Evolutionary conservation across 805 yeast species (phyloP), one percentile per base, ranked within the genome.

Genomic region (Suhomyces sp.): DNA sequence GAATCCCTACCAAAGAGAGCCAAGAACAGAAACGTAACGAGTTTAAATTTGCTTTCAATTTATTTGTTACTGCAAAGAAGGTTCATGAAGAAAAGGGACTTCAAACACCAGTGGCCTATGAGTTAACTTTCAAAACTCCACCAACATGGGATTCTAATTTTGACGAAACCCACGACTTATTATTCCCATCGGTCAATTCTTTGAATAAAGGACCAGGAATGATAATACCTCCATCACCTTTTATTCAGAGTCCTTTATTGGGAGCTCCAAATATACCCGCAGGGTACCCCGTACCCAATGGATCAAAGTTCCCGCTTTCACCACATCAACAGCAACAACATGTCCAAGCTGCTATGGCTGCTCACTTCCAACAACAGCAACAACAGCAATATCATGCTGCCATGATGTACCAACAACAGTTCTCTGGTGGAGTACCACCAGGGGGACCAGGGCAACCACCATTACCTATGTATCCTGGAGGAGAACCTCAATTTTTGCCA

Each of bases 141-240:
- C 95, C 95, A 33, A 81, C 90, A 0, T 85, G 95, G 95, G 68
- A 70, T 15, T 62, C 72, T 31, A 77, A 79, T 2, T 58, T 73
- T 16, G 83, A 77, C 28, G 79, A 74, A 38, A 68, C 82, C 2
- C 77, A 77, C 57, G 72, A 68, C 36, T 58, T 65, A 12, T 54
- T 75, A 25, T 78, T 79, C 58, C 74, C 80, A 2, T 67, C 67
- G 36, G 46, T 43, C 1, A 25, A 31, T 27, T 21, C 21, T 13
- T 17, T 17, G 12, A 36, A 26, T 28, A 36, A 36, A 25, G 34
- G 31, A 9, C 42, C 50, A 6, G 43, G 40, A 8, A 43, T 48
- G 48, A 45, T 42, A 39, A 42, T 42, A 28, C 43, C 47, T 6
- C 35, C 38, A 4, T 29, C 47, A 25, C 62, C 62, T 16, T 63